phyloP scores from a whole-genome alignment of 805 yeast genomes.

The Ogataea henricii region DNA sequence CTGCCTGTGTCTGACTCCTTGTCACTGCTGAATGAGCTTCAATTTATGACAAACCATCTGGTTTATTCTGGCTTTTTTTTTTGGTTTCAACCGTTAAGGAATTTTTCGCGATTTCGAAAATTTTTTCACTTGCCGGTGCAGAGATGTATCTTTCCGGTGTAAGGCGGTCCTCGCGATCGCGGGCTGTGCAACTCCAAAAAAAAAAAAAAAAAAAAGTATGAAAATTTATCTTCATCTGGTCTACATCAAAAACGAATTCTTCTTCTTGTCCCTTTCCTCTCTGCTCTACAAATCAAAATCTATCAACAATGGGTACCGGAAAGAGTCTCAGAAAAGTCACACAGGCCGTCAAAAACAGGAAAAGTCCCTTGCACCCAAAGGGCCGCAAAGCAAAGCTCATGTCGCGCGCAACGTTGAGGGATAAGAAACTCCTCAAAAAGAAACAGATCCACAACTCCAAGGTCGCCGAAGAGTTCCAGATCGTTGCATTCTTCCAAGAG shows the following conservation, averaged over 20 bases:
- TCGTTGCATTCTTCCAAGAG: slow-evolving; percentile 62
- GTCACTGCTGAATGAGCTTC: background rate
- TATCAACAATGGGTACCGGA: slow-evolving; percentile 44
- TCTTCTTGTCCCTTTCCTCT: background rate
- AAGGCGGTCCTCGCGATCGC: background rate
- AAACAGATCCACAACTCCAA: slow-evolving; percentile 60
- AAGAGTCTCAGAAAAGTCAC: slow-evolving; percentile 67
- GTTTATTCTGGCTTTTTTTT: background rate
- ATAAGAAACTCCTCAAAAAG: slow-evolving; percentile 62
- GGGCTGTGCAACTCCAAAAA: background rate
- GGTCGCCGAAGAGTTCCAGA: slow-evolving; percentile 59
- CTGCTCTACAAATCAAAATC: too few relatives aligned
- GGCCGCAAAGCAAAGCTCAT: slow-evolving; percentile 87
- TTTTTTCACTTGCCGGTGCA: slow-evolving; percentile 5
- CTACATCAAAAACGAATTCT: background rate
- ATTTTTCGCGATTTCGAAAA: slow-evolving; percentile 9
- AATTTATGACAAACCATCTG: background rate
- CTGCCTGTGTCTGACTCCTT: slow-evolving; percentile 5
- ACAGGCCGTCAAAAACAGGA: slow-evolving; percentile 56
- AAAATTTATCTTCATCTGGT: background rate
- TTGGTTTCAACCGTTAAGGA: background rate
- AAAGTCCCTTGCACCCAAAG: slow-evolving; percentile 73
- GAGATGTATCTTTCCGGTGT: slow-evolving; percentile 1
- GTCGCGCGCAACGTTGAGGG: slow-evolving; percentile 84
- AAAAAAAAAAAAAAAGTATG: background rate